A percentile compares a stretch with the other conserved stretches of the same genome.
Conservation (phyloP, 805 yeast genomes). For the Lipomyces starkeyi region DNA sequence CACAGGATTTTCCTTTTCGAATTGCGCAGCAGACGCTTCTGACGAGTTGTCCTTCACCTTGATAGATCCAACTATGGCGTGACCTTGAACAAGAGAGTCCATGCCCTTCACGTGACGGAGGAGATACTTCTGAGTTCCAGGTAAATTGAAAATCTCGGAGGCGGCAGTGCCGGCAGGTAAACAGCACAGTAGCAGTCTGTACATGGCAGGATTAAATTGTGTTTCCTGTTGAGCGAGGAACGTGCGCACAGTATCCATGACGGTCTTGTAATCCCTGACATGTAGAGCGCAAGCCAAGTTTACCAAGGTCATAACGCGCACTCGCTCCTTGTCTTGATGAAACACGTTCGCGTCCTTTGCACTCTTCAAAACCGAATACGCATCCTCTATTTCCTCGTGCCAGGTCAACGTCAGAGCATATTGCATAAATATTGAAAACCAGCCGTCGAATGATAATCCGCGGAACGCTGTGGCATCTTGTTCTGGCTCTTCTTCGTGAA, state of each 20-base stretch:
- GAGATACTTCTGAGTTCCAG: slow-evolving; percentile 88
- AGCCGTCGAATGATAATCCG: slow-evolving; percentile 74
- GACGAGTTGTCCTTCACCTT: slow-evolving; percentile 55
- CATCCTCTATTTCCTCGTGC: slow-evolving; percentile 64
- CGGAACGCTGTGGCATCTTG: slow-evolving; percentile 57
- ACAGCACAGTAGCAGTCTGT: slow-evolving; percentile 66
- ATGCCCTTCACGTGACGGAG: slow-evolving; percentile 87
- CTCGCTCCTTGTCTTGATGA: slow-evolving; percentile 64
- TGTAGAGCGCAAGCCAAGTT: slow-evolving; percentile 64
- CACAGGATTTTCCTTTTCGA: slow-evolving; percentile 56
- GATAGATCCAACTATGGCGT: slow-evolving; percentile 77
- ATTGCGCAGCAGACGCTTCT: slow-evolving; percentile 11
- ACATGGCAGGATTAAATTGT: slow-evolving; percentile 75
- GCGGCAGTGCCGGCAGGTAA: slow-evolving; percentile 67
- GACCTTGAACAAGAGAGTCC: slow-evolving; percentile 67
- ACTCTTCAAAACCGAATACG: slow-evolving; percentile 70
- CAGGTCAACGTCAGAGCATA: slow-evolving; percentile 71
- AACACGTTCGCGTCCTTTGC: slow-evolving; percentile 84
- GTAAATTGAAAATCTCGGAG: slow-evolving; percentile 67
- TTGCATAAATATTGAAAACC: slow-evolving; percentile 87
- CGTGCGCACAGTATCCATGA: slow-evolving; percentile 63
- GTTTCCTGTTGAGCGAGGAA: slow-evolving; percentile 53
- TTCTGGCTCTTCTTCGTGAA: slow-evolving; percentile 48
- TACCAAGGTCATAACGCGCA: slow-evolving; percentile 65
- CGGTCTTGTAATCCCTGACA: slow-evolving; percentile 58